Conservation (phyloP, 164 flowering plant genomes). For the Stephania japonica region DNA sequence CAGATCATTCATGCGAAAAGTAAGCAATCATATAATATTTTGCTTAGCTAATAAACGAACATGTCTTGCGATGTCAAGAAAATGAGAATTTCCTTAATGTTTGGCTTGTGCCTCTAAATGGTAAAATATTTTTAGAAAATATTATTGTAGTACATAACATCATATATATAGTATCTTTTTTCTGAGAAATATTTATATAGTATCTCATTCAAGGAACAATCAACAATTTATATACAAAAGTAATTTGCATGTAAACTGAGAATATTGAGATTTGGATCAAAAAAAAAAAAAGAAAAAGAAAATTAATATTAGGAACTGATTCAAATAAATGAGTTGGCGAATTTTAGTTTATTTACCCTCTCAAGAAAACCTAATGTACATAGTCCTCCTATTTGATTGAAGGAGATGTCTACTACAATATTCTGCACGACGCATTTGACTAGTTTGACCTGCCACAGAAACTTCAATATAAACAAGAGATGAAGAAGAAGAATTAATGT, state of each 20-base stretch:
- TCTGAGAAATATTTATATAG: not conserved
- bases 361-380: slow-evolving; percentile 63
- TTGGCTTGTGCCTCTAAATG: not conserved
- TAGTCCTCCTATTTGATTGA: slow-evolving; percentile 71
- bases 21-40: not conserved
- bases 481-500: not conserved
- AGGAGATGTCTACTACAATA: slow-evolving; percentile 60
- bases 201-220: not conserved
- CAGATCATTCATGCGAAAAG: not conserved
- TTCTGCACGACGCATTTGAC: slow-evolving; percentile 62
- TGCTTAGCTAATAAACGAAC: not conserved
- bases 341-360: slow-evolving; percentile 31
- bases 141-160: not conserved
- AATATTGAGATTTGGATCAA: no score
- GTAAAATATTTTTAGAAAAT: not conserved
- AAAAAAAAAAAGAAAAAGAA: not conserved
- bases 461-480: not conserved
- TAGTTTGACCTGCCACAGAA: slow-evolving; percentile 58
- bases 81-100: not conserved
- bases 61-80: not conserved
- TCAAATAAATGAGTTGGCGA: not conserved
- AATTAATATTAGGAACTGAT: not conserved
- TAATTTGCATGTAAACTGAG: not conserved
- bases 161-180: no score
- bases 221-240: not conserved